Base-by-base conservation (phyloP, 345 rosid genomes). In the Kandelia obovata region DNA sequence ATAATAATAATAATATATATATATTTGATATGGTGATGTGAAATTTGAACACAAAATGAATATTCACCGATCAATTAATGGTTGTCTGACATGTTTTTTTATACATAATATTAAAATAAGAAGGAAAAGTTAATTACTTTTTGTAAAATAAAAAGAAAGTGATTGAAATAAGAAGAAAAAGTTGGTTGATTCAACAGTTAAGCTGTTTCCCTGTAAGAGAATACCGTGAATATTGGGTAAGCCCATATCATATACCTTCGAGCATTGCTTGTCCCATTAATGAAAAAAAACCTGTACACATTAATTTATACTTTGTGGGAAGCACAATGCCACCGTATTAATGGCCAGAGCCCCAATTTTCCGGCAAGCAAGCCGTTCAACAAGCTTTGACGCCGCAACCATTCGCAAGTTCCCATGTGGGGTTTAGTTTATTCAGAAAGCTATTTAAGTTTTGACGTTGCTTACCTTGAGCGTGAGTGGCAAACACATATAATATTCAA, bases 341-440 rank as follows among this genome's bases (percentile, higher is more conserved):
- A 65, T 73, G 78, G 71, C 78, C 66, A 35, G 10, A 3, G 70
- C 70, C 79, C 60, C 39, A 37, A 43, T 60, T 67, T 53, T 64
- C 75, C 75, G 61, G 68, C 63, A 53, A 35, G 52, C 59, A 32
- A 64, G 61, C 62, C 65, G 27, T 62, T 67, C 67, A 47, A 5
- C 30, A 57, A 56, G 62, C 23, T 37, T 71, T 64, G 64, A 46
- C 52, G 58, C 69, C 64, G 35, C 69, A 71, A 64, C 58, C 58
- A 27, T 71, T 46, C 17, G 64, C 30, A 0, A 17, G 30, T 47
- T 23, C 13, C 62, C 77, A 67, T 68, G 78, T 62, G 73, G 25
- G 31, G 49, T 47, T 49, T 28, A 1, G 34, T 49, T 64, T n/a
- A 49, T 20, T 63, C 21, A 53, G 26, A 53, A 7, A 53, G 15